These are phyloP conservation scores for Allium cepa DNA, from an alignment of 106 monocot species.

Conservation along the genomic window DNA sequence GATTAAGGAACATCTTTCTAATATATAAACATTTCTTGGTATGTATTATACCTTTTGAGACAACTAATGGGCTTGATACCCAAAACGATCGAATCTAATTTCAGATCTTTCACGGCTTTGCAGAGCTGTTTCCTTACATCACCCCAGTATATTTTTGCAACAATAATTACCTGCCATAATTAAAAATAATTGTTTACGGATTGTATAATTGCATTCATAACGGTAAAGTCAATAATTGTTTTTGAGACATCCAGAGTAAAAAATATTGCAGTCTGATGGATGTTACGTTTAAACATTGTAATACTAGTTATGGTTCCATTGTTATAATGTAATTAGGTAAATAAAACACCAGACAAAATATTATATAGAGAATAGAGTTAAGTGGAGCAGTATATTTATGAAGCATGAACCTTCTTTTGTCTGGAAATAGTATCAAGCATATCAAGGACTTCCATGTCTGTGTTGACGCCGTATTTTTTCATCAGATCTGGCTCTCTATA, in stretches of 20 bases:
- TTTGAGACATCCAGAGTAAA: no score
- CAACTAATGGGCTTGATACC: conserved; percentile 65
- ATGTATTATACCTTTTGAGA: conserved; percentile 37
- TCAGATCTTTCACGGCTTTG: conserved; percentile 49
- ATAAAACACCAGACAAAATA: background rate
- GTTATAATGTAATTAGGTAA: background rate
- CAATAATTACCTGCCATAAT: conserved; percentile 32
- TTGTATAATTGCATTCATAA: no score
- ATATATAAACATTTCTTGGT: background rate
- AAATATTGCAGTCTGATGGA: no score
- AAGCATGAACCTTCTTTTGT: conserved; percentile 39
- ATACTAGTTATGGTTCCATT: no score
- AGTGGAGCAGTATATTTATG: no score
- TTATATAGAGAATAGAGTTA: no score
- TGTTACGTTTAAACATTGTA: no score
- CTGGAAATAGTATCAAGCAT: conserved; percentile 47
- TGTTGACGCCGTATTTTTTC: conserved; percentile 48
- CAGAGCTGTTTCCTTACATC: conserved; percentile 79
- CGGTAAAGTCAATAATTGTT: no score
- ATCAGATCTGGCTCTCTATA: conserved; percentile 38
- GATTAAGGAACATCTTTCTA: background rate
- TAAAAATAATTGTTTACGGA: background rate
- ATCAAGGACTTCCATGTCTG: conserved; percentile 54
- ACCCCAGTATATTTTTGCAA: conserved; percentile 75
- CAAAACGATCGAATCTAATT: conserved; percentile 62